Evolutionary conservation across 2,329 filamentous ascomycete species (phyloP), one percentile per base, ranked within the genome.

Genomic region (Lecanicillium sp.): DNA sequence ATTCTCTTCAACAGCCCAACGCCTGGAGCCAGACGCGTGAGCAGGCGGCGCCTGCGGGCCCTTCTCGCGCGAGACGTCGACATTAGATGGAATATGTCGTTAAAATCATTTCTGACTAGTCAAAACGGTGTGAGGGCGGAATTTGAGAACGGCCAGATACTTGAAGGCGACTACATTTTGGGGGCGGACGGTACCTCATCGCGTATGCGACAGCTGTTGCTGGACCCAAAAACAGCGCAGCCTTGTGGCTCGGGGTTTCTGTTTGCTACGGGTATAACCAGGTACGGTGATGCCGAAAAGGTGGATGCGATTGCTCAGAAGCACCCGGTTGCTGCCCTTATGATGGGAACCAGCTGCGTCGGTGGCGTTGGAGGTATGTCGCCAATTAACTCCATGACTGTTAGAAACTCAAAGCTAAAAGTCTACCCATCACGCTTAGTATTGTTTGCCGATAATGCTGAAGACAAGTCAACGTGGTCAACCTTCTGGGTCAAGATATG

Each of bases 401-500:
- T n/a, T n/a, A n/a, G n/a, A n/a, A n/a, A n/a, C n/a, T n/a, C n/a
- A n/a, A n/a, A n/a, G n/a, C n/a, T n/a, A n/a, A n/a, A n/a, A n/a
- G n/a, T n/a, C n/a, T n/a, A n/a, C n/a, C n/a, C n/a, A n/a, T n/a
- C n/a, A n/a, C n/a, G n/a, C n/a, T n/a, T 17, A 60, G 58, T 62
- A 3, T 51, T 60, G 44, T 53, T 58, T 10, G 60, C 55, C 3
- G 47, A 57, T 3, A 49, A 60, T 17, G 53, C 59, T 2, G 41
- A 54, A 14, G 55, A 65, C 19, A 41, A 51, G 29, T 50, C 56
- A 7, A 48, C 52, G 3, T 68, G 64, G 64, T 61, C 60, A n/a
- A 59, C 55, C 1, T 63, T 63, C 27, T 67, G 64, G 63, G 52
- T 62, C 48, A 65, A 65, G 51, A 56, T 68, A 44, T 68, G 64